Base-by-base conservation (phyloP, 169 alveolate species). In the Cryptosporidium parvum region DNA sequence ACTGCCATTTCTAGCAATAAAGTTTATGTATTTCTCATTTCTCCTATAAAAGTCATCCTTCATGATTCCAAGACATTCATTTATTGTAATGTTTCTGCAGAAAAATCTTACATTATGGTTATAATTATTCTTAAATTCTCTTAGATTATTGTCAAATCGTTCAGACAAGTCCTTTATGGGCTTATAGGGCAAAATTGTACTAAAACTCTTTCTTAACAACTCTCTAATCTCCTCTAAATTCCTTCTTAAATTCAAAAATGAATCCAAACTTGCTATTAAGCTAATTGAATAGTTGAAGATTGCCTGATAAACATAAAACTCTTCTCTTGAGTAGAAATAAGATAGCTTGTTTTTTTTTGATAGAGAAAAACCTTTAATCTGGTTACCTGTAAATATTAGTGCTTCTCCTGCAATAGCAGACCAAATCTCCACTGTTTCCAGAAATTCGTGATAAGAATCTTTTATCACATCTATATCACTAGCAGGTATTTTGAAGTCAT, bases 1-100 rank as follows among this genome's bases (percentile, higher is more conserved):
- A 21, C n/a, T 31, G 21, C 62, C 29, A 51, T 80, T 59, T 31
- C 89, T 80, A n/a, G 73, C n/a, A 42, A 80, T 62, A 62, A 62
- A 80, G 37, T 65, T 29, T 29, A 3, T 5, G 37, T 0, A 80
- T 80, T 62, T 62, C 62, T 62, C 73, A 21, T 80, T 80, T 44
- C 89, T 80, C n/a, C 75, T 80, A 21, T 80, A 59, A 59, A 80
- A 80, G 42, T 80, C 89, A 21, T 80, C 45, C 59, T 44, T 80
- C 75, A 80, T 80, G 6, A 9, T 80, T 26, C 51, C 75, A 39
- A 80, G 39, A 29, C 89, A 80, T 16, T 80, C 89, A 9, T 6
- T 29, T 2, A 80, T 9, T 12, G 67, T 1, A 12, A 62, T 14
- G 21, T 39, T 23, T 26, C 48, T 42, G 29, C 89, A 80, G 59